Base-by-base conservation (phyloP, 345 rosid species). In the Conringia planisiliqua region DNA sequence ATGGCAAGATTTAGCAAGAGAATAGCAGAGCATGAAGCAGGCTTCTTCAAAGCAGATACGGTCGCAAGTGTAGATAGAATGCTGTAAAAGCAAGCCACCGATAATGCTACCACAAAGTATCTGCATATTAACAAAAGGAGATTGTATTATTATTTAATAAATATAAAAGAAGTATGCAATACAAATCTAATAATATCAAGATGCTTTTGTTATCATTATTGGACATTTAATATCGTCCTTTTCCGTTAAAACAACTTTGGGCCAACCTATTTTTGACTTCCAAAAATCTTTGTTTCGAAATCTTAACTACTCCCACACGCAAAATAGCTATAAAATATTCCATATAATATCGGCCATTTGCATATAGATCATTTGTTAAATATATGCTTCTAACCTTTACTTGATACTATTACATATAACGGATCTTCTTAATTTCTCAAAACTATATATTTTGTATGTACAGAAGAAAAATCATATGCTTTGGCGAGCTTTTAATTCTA, bases 1-100 rank as follows among this genome's bases (percentile, higher is more conserved):
- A 89, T 9, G 13, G 85, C 85, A 59, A 84, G 81, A 62, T 54
- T 27, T 51, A 88, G 87, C 83, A 84, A 78, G 50, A 42, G 74
- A 13, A 74, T 76, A 1, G 85, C 70, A 48, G 73, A 17, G 80
- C 40, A 50, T 43, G 36, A 62, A 10, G 44, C 35, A 10, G 93
- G 93, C 73, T 83, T 86, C 27, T 32, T 76, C 44, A 77, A 44
- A 64, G 81, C 75, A 10, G 79, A 80, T n/a, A 91, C 7, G 5
- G 92, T 85, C 35, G 83, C 86, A 13, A 91, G 66, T 9, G 60
- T 70, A 12, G 95, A 61, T 36, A 87, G 24, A 46, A 93, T 80
- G 46, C 91, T 82, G 80, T 91, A 89, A 0, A 91, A 40, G 79
- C 92, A 79, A 39, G 93, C 85, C 57, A 88, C 90, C 3, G 90